Base-by-base conservation (phyloP, 352 stramenopile genomes). In the Globisporangium ultimum region DNA sequence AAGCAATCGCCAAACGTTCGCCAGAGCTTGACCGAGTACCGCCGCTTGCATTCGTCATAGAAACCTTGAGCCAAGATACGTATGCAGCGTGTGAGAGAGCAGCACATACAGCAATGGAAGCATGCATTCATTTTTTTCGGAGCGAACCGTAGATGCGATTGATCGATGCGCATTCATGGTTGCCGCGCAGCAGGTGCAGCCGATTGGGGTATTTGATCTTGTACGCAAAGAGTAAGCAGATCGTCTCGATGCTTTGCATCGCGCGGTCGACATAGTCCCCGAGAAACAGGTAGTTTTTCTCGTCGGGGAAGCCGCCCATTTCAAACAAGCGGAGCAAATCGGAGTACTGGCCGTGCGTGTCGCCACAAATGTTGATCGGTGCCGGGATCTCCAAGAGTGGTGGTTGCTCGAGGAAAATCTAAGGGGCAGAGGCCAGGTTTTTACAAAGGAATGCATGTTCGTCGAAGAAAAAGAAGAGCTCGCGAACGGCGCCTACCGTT, bases 271-370 rank as follows among this genome's bases (percentile, higher is more conserved):
- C 84, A 54, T 93, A 96, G 61, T 96, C 87, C 6, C 80, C 82
- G 40, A 91, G 80, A 61, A 91, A 91, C 48, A 89, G 70, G 70
- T 89, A 89, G 65, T 81, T 91, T 48, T 78, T 74, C 65, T 89
- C 79, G 10, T 93, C 90, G 18, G 84, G 89, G 67, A 98, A 97
- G 40, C 90, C 85, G 55, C 80, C 83, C 61, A 87, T 88, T 47
- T 88, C 76, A 51, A 99, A 99, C 21, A 99, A 77, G 65, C 98
- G 95, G 61, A 98, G 82, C 21, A 99, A 75, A 71, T 99, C 97
- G 77, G 98, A 96, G 71, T 98, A 99, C 78, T 99, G 97, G 34
- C 95, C 87, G 63, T 99, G 96, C 64, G 99, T 94, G 72, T 99
- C 97, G 28, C 96, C 97, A 43, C 60, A 67, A 38, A 99, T 98